Conservation (phyloP, 73 alveolate genomes). For the Tetrahymena elliotti region DNA sequence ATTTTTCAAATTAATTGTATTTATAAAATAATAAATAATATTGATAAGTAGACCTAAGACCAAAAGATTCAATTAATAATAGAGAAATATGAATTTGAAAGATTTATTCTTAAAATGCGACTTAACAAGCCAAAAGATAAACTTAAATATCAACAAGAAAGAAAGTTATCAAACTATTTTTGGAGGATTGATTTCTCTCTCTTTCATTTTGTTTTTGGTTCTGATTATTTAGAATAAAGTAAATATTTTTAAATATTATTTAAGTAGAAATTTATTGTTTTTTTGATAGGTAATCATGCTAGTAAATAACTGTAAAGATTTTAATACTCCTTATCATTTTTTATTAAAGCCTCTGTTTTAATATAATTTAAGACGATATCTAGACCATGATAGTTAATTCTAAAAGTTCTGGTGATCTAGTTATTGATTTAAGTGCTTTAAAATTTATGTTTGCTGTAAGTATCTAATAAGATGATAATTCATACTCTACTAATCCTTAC, state of each 20-base stretch:
- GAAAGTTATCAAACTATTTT: neutral
- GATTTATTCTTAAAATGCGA: neutral
- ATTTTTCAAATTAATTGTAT: too few relatives aligned
- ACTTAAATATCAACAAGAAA: neutral
- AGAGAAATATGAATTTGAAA: neutral
- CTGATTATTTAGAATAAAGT: neutral
- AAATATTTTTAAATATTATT: neutral
- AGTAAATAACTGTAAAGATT: neutral
- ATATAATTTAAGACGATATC: neutral
- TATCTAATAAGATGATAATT: neutral
- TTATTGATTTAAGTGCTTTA: neutral
- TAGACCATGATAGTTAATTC: neutral
- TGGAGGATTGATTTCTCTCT: neutral
- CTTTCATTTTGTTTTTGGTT: neutral
- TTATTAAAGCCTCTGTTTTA: neutral
- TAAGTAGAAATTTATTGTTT: neutral
- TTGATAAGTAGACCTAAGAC: neutral
- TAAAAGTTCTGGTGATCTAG: neutral
- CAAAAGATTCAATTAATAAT: neutral
- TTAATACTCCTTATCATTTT: neutral
- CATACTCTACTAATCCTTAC: neutral
- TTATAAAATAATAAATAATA: neutral
- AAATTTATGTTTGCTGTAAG: neutral
- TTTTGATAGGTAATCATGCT: neutral
- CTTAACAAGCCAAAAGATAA: neutral